Percentiles rank a stretch among this genome's conserved stretches.
These are phyloP conservation scores for Teratosphaeria nubilosa DNA, from an alignment of 2,329 filamentous ascomycete species.

Conservation along the genomic window DNA sequence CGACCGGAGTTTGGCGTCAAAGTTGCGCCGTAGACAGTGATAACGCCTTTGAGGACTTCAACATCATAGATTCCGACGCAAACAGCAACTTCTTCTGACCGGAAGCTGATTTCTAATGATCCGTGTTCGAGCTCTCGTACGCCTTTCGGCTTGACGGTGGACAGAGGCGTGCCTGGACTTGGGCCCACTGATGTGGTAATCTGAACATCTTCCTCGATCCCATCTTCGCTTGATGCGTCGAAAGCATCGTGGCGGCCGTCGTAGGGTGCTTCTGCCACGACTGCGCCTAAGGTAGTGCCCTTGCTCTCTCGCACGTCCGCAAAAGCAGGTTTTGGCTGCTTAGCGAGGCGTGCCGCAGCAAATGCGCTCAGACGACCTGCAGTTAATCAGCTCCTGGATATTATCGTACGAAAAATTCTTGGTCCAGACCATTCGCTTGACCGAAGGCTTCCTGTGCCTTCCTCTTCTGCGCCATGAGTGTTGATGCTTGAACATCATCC, in stretches of 20 bases:
- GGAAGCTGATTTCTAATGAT: conserved; percentile 12
- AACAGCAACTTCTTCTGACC: conserved; percentile 25
- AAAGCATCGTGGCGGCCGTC: conserved; percentile 8
- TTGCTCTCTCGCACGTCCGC: background rate
- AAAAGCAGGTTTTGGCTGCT: conserved; percentile 5
- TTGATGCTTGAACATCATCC: background rate
- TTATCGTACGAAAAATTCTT: no score
- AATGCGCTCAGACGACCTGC: conserved; percentile 24
- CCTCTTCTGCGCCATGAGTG: conserved; percentile 22
- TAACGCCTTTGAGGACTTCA: conserved; percentile 49
- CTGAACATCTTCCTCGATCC: background rate
- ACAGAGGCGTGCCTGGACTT: conserved; percentile 3
- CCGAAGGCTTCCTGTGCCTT: conserved; percentile 26
- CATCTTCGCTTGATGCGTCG: background rate
- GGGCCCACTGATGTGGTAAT: background rate
- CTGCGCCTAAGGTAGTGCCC: conserved; percentile 4
- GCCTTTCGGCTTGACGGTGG: conserved; percentile 6
- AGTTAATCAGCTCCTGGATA: background rate
- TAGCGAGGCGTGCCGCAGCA: conserved; percentile 19
- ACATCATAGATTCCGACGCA: conserved; percentile 58
- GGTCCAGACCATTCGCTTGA: conserved; percentile 6
- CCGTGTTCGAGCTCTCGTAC: conserved; percentile 11
- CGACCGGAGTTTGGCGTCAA: conserved; percentile 34
- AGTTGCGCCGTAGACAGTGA: conserved; percentile 56
- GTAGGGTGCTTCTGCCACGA: conserved; percentile 13